phyloP scores from a whole-genome alignment of 176 grass and related monocot genomes.

The Musa beccarii region DNA sequence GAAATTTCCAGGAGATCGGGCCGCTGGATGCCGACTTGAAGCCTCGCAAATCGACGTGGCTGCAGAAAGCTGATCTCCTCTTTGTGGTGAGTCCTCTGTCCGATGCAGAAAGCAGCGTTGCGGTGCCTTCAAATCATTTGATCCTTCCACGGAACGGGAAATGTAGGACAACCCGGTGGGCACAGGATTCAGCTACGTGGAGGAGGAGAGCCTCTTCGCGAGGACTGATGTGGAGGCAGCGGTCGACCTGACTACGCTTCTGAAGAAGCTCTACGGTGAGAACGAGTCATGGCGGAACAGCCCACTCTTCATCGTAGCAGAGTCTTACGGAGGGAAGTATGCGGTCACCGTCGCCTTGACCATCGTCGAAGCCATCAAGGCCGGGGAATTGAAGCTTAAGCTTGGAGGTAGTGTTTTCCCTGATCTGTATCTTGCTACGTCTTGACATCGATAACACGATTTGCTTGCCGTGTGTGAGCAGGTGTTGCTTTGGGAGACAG shows the following conservation, averaged over 20 bases:
- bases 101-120: no score
- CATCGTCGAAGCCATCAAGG: conserved; percentile 35
- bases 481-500: conserved; percentile 68
- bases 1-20: conserved; percentile 74
- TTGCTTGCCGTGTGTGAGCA: neutral
- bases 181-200: conserved; percentile 76
- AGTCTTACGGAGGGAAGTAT: conserved; percentile 81
- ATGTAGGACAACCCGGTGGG: conserved; percentile 86
- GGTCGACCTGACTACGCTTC: conserved; percentile 33
- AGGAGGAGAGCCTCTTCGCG: conserved; percentile 49
- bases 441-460: neutral
- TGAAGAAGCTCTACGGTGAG: conserved; percentile 38
- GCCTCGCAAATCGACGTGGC: conserved; percentile 65
- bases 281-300: conserved; percentile 35
- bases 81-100: conserved; percentile 40
- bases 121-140: neutral
- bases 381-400: conserved; percentile 49
- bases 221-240: conserved; percentile 52
- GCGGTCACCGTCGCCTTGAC: conserved; percentile 48
- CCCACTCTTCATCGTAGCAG: conserved; percentile 58
- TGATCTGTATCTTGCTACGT: neutral
- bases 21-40: conserved; percentile 48
- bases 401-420: conserved; percentile 36
- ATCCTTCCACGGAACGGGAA: neutral
- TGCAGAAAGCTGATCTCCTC: conserved; percentile 68